These are phyloP conservation scores for Sclerotinia spermophila DNA, from an alignment of 2,329 filamentous ascomycete genomes.

Conservation along the genomic window DNA sequence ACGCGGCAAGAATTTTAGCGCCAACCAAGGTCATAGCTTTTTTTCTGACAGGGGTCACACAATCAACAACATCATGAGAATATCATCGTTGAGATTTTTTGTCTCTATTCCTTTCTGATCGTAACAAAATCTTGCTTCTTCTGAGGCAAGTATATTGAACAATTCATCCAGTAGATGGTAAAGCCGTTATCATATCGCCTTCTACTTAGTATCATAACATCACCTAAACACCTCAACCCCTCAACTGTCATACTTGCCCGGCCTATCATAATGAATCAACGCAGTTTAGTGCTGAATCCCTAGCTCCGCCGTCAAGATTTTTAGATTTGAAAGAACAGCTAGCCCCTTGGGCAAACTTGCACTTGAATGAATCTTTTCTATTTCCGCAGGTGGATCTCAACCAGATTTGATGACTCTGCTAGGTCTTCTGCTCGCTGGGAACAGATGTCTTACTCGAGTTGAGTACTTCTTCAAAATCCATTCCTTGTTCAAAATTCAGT, in stretches of 20 bases:
- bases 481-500: not conserved
- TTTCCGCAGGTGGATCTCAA: no score
- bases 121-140: no score
- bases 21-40: conserved; percentile 4
- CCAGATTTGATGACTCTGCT: not conserved
- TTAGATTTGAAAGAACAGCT: no score
- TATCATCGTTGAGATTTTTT: not conserved
- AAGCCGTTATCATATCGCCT: not conserved
- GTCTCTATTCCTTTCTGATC: not conserved
- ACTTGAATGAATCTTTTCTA: not conserved
- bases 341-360: not conserved
- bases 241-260: not conserved
- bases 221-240: not conserved
- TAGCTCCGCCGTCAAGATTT: no score
- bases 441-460: not conserved
- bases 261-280: not conserved
- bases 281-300: not conserved
- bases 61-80: not conserved
- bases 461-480: not conserved
- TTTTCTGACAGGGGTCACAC: conserved; percentile 3
- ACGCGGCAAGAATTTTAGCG: conserved; percentile 18
- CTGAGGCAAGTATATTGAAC: not conserved
- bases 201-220: not conserved
- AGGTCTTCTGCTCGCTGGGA: not conserved
- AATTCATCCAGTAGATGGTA: not conserved